Conservation (phyloP, 1,284 basidiomycete species). For the Meripilus lineatus region DNA sequence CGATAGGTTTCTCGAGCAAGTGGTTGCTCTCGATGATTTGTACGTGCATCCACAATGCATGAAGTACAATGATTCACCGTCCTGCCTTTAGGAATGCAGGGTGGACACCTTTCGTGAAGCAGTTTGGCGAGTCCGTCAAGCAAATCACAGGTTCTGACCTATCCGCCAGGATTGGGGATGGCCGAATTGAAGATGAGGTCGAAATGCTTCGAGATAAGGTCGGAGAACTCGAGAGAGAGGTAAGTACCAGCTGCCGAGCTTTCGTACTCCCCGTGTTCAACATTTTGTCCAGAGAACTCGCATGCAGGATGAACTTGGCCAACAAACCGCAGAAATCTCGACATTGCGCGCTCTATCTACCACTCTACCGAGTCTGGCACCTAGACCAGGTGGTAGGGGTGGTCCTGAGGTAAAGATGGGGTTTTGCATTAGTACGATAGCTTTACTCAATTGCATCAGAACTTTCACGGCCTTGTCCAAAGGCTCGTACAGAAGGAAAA, state of each 20-base stretch:
- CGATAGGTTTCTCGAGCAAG: slow-evolving; percentile 67
- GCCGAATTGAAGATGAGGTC: slow-evolving; percentile 55
- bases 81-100: slow-evolving; percentile 45
- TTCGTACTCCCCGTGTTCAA: neutral
- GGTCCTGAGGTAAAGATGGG: slow-evolving; percentile 41
- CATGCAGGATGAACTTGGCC: slow-evolving; percentile 49
- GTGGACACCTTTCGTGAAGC: slow-evolving; percentile 60
- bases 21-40: slow-evolving; percentile 57
- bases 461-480: slow-evolving; percentile 75
- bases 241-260: slow-evolving; percentile 28
- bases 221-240: slow-evolving; percentile 63
- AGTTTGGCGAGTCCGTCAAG: slow-evolving; percentile 59
- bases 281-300: slow-evolving; percentile 37
- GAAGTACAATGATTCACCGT: neutral
- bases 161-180: slow-evolving; percentile 42
- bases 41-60: slow-evolving; percentile 30
- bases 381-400: slow-evolving; percentile 36
- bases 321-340: slow-evolving; percentile 62
- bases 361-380: slow-evolving; percentile 29
- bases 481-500: slow-evolving; percentile 83
- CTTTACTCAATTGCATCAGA: slow-evolving; percentile 30
- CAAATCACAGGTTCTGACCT: slow-evolving; percentile 65
- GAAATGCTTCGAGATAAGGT: slow-evolving; percentile 54
- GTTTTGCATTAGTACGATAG: neutral
- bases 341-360: slow-evolving; percentile 55